phyloP scores from a whole-genome alignment of 108 stramenopile genomes.

The Skeletonema potamos region DNA sequence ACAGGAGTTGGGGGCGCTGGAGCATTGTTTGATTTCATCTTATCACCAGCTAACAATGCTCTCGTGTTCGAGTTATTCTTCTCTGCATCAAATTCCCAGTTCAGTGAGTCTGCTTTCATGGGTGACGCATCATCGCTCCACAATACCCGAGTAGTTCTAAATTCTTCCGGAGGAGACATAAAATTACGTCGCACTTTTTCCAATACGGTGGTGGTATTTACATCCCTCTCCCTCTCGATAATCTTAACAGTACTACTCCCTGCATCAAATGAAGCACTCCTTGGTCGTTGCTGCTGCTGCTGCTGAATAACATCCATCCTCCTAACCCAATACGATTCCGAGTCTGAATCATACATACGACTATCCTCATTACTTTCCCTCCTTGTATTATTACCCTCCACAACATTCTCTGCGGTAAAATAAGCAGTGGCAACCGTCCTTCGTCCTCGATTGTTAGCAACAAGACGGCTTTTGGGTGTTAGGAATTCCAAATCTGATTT shows the following conservation, averaged over 20 bases:
- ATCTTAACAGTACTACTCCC: not conserved
- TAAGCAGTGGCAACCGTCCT: not conserved
- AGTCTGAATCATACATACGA: constrained; percentile 1
- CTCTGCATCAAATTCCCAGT: not conserved
- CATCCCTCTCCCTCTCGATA: not conserved
- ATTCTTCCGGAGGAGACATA: not conserved
- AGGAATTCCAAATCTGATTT: not conserved
- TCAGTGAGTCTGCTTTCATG: not conserved
- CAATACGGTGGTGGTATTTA: not conserved
- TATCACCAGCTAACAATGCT: not conserved
- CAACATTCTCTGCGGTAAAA: not conserved
- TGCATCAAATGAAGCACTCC: not conserved
- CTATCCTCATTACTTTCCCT: not conserved
- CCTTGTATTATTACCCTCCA: not conserved
- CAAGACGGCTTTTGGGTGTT: not conserved
- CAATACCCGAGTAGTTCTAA: not conserved
- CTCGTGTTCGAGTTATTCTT: not conserved
- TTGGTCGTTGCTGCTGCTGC: not conserved
- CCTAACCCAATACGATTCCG: not conserved
- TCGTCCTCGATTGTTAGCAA: not conserved
- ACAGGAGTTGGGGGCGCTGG: not conserved
- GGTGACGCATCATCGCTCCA: not conserved
- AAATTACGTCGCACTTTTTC: not conserved
- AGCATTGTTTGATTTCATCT: not conserved
- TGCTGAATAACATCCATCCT: not conserved